These are phyloP conservation scores for Coemansia javaensis DNA, from an alignment of 192 early-diverging fungal species.

Conservation along the genomic window DNA sequence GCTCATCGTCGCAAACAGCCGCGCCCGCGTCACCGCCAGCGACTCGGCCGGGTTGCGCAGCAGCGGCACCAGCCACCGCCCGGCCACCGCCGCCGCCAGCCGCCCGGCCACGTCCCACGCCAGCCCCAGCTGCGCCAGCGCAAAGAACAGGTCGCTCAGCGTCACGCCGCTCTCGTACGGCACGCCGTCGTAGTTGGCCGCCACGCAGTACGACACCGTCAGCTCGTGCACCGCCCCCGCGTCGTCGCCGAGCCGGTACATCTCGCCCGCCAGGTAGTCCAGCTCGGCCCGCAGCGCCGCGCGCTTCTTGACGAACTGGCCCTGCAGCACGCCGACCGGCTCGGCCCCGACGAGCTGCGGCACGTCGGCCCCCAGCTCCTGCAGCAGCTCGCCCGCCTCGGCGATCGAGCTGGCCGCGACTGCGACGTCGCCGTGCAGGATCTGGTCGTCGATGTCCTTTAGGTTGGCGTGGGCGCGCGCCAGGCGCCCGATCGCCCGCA, in stretches of 20 bases:
- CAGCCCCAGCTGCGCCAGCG: constrained; percentile 35
- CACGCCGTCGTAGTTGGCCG: constrained; percentile 26
- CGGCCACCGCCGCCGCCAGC: constrained; percentile 16
- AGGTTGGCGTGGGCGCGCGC: constrained; percentile 41
- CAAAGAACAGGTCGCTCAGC: constrained; percentile 41
- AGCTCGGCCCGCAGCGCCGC: constrained; percentile 34
- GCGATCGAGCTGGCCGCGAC: constrained; percentile 36
- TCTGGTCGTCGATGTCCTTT: constrained; percentile 41
- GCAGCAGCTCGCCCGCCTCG: constrained; percentile 25
- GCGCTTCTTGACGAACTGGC: constrained; percentile 20
- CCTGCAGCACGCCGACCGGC: constrained; percentile 12
- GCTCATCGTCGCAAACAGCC: constrained; percentile 24
- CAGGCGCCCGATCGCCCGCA: constrained; percentile 24
- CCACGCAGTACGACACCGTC: constrained; percentile 14
- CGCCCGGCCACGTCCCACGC: constrained; percentile 11
- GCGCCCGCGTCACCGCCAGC: constrained; percentile 16
- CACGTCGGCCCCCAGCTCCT: constrained; percentile 16
- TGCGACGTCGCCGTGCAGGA: constrained; percentile 36
- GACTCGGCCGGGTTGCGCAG: constrained; percentile 24
- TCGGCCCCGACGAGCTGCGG: neutral
- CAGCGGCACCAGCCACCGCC: constrained; percentile 26
- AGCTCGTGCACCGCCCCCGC: constrained; percentile 15
- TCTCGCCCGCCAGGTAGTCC: constrained; percentile 29
- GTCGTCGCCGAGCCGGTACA: constrained; percentile 8
- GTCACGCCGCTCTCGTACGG: constrained; percentile 43